Conservation (phyloP, 1,139 yeast species). For the Arxiozyma slooffiae region DNA sequence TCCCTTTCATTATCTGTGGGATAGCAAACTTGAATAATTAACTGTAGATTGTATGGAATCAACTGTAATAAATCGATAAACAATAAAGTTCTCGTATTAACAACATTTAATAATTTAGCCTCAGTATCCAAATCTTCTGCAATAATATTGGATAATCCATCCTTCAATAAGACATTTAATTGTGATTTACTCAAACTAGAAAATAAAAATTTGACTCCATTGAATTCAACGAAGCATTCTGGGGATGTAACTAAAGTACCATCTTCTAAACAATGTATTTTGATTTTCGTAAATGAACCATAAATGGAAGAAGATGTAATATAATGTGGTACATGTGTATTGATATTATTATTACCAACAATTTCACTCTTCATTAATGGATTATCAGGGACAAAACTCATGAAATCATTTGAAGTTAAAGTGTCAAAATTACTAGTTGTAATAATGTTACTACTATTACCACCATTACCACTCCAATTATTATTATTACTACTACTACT, state of each 20-base stretch:
- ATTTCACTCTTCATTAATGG: slow-evolving; percentile 7
- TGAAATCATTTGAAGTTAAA: slow-evolving; percentile 2
- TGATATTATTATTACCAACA: slow-evolving; percentile 8
- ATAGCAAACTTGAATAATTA: slow-evolving; percentile 70
- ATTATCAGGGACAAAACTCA: background rate
- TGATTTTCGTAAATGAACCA: slow-evolving; percentile 67
- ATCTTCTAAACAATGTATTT: slow-evolving; percentile 66
- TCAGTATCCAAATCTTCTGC: slow-evolving; percentile 12
- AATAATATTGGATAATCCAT: slow-evolving; percentile 32
- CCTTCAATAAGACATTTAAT: slow-evolving; percentile 28
- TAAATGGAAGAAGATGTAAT: slow-evolving; percentile 87
- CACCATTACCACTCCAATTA: background rate
- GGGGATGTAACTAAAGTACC: slow-evolving; percentile 83
- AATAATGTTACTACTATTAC: background rate
- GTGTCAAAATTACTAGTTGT: background rate
- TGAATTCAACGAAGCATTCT: slow-evolving; percentile 51
- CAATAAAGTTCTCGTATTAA: slow-evolving; percentile 44
- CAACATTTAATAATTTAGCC: slow-evolving; percentile 31
- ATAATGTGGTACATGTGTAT: slow-evolving; percentile 35
- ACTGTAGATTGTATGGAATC: slow-evolving; percentile 50
- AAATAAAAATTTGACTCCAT: slow-evolving; percentile 42
- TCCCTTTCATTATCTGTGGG: slow-evolving; percentile 65
- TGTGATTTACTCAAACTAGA: slow-evolving; percentile 35
- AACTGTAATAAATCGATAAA: slow-evolving; percentile 49
- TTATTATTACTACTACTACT: no score